Base-by-base conservation (phyloP, 2,329 filamentous ascomycete genomes). In the Rhinocladiella mackenziei region DNA sequence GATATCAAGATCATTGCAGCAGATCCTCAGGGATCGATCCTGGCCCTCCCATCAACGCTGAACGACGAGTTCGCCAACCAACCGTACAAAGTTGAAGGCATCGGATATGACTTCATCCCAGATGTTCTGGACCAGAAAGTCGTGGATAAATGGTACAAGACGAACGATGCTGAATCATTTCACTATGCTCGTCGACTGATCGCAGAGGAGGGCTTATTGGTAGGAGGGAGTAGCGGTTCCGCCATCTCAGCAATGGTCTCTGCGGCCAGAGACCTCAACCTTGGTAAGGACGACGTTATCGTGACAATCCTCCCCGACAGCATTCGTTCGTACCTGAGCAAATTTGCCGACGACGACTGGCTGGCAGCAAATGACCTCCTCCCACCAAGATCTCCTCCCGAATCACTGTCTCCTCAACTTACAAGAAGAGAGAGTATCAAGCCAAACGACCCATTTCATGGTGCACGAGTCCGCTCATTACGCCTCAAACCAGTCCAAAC, bases 261-360 rank as follows among this genome's bases (percentile, higher is more conserved):
- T 56, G 89, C 87, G 1, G 78, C 84, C 40, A 82, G 84, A 64
- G 89, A 94, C 35, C 71, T 85, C 41, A 73, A 77, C n/a, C 76
- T 95, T 53, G 78, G 79, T 52, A 85, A 89, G 63, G 85, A 85
- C 45, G 89, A 98, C 61, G 80, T 89, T 1, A 80, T 97, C 0
- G 92, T 98, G 19, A 89, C 96, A 19, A 73, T 98, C 40, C 74
- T 96, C 13, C 94, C 92, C 1, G 92, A 98, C 66, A 95, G 89
- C 70, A 97, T 98, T 63, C 80, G 92, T 61, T 96, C 88, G 68
- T 98, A 98, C 66, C 80, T 98, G 18, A 91, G 85, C 71, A 98
- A 98, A 78, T 98, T 98, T 64, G 89, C 89, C 55, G 92, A 98
- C 64, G 94, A 98, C 63, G 92, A 97, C 72, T 98, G 92, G 94